Base-by-base conservation (phyloP, 2,329 filamentous ascomycete species). In the Pseudogymnoascus sp. region DNA sequence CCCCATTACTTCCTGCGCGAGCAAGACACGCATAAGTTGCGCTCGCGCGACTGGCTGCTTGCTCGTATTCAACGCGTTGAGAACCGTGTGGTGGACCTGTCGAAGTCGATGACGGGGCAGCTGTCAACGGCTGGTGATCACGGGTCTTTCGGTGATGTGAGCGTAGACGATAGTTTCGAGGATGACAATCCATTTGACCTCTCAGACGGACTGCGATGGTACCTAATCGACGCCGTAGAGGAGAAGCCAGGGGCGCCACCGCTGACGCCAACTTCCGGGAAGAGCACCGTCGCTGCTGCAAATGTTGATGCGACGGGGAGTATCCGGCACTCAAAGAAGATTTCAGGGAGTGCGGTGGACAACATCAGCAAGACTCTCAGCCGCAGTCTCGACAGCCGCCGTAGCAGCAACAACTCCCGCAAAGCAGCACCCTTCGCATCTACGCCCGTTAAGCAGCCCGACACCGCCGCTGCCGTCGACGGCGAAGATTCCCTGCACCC, bases 141-240 rank as follows among this genome's bases (percentile, higher is more conserved):
- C 12, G 72, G 73, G 15, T 77, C 75, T 5, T 70, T 79, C 35
- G 76, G 75, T 13, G 79, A 79, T 45, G 70, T 69, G 2, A 84
- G 81, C 64, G 82, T 82, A 61, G 75, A 71, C 12, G 72, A 76
- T 5, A 84, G 81, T 1, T 74, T 83, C 18, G 90, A 95, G 65
- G 91, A 96, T 64, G 94, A 97, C 65, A 99, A 99, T 69, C 94
- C 94, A 0, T 99, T 99, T 72, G 92, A 96, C 67, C 80, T 99
- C 10, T 96, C 91, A 0, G 94, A 99, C 68, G 94, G 94, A 2
- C 76, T 99, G 55, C 85, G 92, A 33, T 99, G 94, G 94, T 97
- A 96, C 73, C 81, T 99, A 5, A 86, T 99, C 34, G 92, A 99
- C 70, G 94, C 94, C 0, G 81, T 83, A 1, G 94, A 99, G 73